A percentile compares a stretch with the other conserved stretches of the same genome.
These are phyloP conservation scores for Calocybe cyanea DNA, from an alignment of 768 basidiomycete species.

Conservation along the genomic window DNA sequence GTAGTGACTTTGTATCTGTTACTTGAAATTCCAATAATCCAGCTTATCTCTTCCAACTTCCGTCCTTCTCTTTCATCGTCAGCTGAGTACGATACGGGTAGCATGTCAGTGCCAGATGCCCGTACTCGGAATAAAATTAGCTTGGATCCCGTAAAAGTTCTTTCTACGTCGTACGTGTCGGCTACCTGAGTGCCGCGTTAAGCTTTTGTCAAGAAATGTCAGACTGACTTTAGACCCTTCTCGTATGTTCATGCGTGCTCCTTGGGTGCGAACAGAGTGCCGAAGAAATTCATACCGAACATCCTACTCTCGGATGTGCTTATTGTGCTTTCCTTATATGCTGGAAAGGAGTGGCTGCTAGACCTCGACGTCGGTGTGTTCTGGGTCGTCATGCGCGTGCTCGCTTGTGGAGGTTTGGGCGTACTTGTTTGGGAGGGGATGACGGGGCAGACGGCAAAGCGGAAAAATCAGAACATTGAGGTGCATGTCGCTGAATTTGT, in stretches of 20 bases:
- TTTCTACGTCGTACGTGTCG: constrained; percentile 48
- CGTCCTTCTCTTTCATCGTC: neutral
- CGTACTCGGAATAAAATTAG: constrained; percentile 63
- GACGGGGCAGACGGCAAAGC: constrained; percentile 51
- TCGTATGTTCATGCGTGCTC: no score
- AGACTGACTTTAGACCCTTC: no score
- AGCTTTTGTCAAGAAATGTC: neutral
- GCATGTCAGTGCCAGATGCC: constrained; percentile 65
- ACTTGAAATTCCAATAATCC: no score
- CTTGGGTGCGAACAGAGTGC: constrained; percentile 36
- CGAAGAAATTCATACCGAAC: constrained; percentile 47
- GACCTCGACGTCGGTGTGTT: constrained; percentile 66
- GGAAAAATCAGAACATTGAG: constrained; percentile 46
- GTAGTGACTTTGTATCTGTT: neutral
- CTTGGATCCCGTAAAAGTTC: constrained; percentile 51
- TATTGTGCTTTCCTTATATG: constrained; percentile 58
- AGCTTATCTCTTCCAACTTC: neutral
- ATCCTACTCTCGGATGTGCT: constrained; percentile 60
- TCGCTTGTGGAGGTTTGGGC: constrained; percentile 69
- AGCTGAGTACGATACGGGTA: constrained; percentile 18
- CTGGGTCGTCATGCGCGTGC: constrained; percentile 71
- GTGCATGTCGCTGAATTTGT: constrained; percentile 30
- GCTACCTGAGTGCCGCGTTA: neutral
- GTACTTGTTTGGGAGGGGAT: constrained; percentile 56
- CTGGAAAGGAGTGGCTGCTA: constrained; percentile 65